These are phyloP conservation scores for Polytrichum commune DNA, from an alignment of 225 moss, liverwort and hornwort species.

Conservation along the genomic window DNA sequence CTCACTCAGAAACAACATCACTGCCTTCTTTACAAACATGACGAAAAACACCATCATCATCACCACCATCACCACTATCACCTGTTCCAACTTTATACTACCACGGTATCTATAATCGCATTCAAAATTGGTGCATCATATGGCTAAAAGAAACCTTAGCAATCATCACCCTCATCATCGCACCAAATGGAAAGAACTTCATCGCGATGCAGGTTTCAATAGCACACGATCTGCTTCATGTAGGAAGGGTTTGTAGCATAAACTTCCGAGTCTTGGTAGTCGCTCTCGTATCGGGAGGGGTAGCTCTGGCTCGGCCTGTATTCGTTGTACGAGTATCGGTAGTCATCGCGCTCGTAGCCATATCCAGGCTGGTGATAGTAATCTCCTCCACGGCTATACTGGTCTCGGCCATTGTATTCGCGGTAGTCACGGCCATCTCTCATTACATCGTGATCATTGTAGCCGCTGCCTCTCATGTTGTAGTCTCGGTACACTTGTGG, in stretches of 20 bases:
- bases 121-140: no score
- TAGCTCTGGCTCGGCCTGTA: slow-evolving; percentile 45
- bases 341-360: background rate
- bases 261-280: slow-evolving; percentile 17
- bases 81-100: no score
- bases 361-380: no score
- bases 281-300: slow-evolving; percentile 18
- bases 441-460: background rate
- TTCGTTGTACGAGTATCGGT: background rate
- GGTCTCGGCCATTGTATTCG: background rate
- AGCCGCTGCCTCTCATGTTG: background rate
- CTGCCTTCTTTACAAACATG: no score
- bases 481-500: slow-evolving; percentile 34
- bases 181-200: no score
- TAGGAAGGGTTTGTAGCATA: slow-evolving; percentile 17
- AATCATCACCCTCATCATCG: no score
- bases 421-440: background rate
- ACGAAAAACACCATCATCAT: no score
- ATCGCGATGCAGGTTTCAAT: slow-evolving; percentile 4
- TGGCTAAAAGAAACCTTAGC: no score
- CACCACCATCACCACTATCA: no score
- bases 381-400: no score
- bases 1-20: no score
- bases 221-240: slow-evolving; percentile 18
- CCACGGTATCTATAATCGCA: no score